Percentiles rank a stretch among this genome's conserved stretches.
phyloP scores from a whole-genome alignment of 2,329 filamentous ascomycete genomes.

The Thielaviopsis euricoi region DNA sequence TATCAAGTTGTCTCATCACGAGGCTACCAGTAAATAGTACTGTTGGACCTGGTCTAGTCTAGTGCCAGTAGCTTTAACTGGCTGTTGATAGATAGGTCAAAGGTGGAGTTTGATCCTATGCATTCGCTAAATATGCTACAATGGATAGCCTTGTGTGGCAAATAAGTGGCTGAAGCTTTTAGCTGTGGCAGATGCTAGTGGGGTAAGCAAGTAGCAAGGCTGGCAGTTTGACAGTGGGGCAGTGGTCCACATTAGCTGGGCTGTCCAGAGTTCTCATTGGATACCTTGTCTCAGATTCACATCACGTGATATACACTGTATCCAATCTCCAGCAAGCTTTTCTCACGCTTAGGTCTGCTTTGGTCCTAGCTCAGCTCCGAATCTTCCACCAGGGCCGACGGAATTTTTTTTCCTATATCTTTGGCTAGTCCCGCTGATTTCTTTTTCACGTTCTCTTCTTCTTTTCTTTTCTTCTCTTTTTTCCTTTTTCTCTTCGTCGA shows the following conservation, averaged over 20 bases:
- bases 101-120: background rate
- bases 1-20: background rate
- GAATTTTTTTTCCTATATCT: constrained; percentile 3
- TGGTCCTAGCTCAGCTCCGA: constrained; percentile 1
- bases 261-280: background rate
- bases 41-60: too few relatives aligned
- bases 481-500: constrained; percentile 6
- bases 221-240: background rate
- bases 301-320: constrained; percentile 6
- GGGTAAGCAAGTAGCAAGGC: background rate
- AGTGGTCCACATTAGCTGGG: background rate
- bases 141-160: background rate
- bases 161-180: background rate
- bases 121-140: background rate
- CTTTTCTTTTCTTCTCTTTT: background rate
- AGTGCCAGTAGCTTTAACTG: too few relatives aligned
- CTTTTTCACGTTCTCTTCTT: background rate
- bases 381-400: constrained; percentile 1
- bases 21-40: background rate
- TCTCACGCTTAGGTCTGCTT: constrained; percentile 1
- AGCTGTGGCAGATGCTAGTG: background rate
- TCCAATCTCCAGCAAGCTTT: constrained; percentile 5
- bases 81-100: too few relatives aligned
- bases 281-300: background rate
- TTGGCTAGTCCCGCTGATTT: background rate